A percentile compares a stretch with the other conserved stretches of the same genome.
Conservation (phyloP, 495 filamentous ascomycete genomes). For the Daldinia bambusicola region DNA sequence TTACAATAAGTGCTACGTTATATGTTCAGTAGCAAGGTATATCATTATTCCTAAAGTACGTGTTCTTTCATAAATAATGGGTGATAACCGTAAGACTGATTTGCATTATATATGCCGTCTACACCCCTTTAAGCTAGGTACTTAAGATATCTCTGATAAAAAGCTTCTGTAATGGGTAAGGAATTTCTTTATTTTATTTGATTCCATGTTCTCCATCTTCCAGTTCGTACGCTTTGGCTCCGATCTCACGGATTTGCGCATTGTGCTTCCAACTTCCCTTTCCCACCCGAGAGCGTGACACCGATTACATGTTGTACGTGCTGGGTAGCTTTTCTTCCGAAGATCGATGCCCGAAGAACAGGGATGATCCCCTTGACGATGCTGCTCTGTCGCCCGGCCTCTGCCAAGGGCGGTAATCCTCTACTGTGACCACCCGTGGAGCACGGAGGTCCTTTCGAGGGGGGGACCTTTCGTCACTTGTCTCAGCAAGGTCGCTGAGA, state of each 20-base stretch:
- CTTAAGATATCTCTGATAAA: too few relatives aligned
- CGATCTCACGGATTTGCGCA: neutral
- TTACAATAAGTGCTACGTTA: too few relatives aligned
- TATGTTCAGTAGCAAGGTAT: too few relatives aligned
- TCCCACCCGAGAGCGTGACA: slow-evolving; percentile 32
- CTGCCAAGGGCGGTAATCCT: slow-evolving; percentile 34
- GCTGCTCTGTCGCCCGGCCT: slow-evolving; percentile 35
- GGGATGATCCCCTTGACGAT: slow-evolving; percentile 28
- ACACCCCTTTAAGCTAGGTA: too few relatives aligned
- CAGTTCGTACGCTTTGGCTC: too few relatives aligned
- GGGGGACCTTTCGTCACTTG: neutral
- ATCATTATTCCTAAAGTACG: too few relatives aligned
- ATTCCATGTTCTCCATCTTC: too few relatives aligned
- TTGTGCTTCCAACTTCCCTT: slow-evolving; percentile 1
- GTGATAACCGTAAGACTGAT: too few relatives aligned
- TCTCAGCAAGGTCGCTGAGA: neutral
- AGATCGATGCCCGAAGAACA: slow-evolving; percentile 31
- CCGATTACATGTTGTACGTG: slow-evolving; percentile 33
- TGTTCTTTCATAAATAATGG: too few relatives aligned
- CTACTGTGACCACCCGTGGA: slow-evolving; percentile 29
- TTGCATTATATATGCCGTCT: too few relatives aligned
- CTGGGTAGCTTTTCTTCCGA: slow-evolving; percentile 30
- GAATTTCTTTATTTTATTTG: too few relatives aligned
- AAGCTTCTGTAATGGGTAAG: too few relatives aligned
- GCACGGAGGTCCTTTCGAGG: slow-evolving; percentile 2